A percentile compares a stretch with the other conserved stretches of the same genome.
Evolutionary conservation across 306 rosid genomes (phyloP).

Genomic region (Astragalus membranaceus): DNA sequence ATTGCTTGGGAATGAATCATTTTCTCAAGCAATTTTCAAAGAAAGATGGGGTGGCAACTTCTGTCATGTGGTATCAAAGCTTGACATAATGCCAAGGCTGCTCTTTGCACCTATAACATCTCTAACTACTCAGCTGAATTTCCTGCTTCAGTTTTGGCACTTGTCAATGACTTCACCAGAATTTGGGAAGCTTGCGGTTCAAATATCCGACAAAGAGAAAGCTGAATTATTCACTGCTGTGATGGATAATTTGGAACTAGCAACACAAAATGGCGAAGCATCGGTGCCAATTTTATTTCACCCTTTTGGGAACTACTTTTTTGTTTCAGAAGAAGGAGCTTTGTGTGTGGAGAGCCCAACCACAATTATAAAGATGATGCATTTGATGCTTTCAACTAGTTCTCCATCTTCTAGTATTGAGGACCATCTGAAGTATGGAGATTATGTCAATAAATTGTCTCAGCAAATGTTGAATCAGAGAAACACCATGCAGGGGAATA

Average conservation of each 20-base stretch:
- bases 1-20: conserved; percentile 59
- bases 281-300: conserved; percentile 27
- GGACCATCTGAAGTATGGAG: conserved; percentile 81
- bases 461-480: conserved; percentile 33
- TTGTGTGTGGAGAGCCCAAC: conserved; percentile 60
- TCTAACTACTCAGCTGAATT: conserved; percentile 37
- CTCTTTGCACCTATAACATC: conserved; percentile 54
- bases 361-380: conserved; percentile 64
- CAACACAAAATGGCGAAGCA: conserved; percentile 34
- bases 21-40: conserved; percentile 51
- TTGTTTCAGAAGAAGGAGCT: conserved; percentile 64
- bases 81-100: conserved; percentile 83
- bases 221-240: conserved; percentile 36
- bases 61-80: conserved; percentile 65
- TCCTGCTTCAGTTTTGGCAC: conserved; percentile 57
- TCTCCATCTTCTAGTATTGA: conserved; percentile 46
- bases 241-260: conserved; percentile 34
- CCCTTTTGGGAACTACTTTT: conserved; percentile 74
- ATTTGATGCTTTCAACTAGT: conserved; percentile 42
- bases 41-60: conserved; percentile 80
- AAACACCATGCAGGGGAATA: conserved; percentile 21
- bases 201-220: conserved; percentile 38
- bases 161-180: conserved; percentile 45
- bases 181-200: conserved; percentile 28
- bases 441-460: conserved; percentile 40